These are phyloP conservation scores for Xylaria palmicola DNA, from an alignment of 495 filamentous ascomycete species.

Conservation along the genomic window DNA sequence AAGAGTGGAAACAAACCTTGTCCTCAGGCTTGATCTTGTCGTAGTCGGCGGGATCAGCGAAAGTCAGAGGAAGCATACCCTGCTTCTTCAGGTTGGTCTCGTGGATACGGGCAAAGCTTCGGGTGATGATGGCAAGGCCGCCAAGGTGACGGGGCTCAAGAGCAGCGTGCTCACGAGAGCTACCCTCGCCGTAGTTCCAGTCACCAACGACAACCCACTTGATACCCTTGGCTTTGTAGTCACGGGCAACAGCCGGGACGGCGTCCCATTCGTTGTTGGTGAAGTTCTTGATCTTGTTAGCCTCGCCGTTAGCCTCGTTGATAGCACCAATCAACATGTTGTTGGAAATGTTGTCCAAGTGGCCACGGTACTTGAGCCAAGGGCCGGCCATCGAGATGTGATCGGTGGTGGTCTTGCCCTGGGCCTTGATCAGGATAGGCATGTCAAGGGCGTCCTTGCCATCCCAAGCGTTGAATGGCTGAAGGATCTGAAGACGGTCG, in stretches of 20 bases:
- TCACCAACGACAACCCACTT: slow-evolving; percentile 98
- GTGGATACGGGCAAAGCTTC: slow-evolving; percentile 97
- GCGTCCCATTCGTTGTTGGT: slow-evolving; percentile 79
- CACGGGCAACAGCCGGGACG: slow-evolving; percentile 91
- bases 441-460: slow-evolving; percentile 87
- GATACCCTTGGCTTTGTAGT: slow-evolving; percentile 96
- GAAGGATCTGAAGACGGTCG: slow-evolving; percentile 91
- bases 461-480: slow-evolving; percentile 85
- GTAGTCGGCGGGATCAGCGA: slow-evolving; percentile 92
- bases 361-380: slow-evolving; percentile 99
- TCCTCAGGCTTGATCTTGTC: slow-evolving; percentile 94
- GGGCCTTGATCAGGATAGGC: slow-evolving; percentile 94
- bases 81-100: slow-evolving; percentile 99
- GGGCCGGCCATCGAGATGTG: slow-evolving; percentile 99
- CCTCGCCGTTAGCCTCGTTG: slow-evolving; percentile 93
- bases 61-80: slow-evolving; percentile 98
- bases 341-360: slow-evolving; percentile 99
- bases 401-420: slow-evolving; percentile 99
- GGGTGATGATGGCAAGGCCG: slow-evolving; percentile 94
- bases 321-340: slow-evolving; percentile 99
- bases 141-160: slow-evolving; percentile 97
- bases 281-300: slow-evolving; percentile 96
- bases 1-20: slow-evolving; percentile 47
- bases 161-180: slow-evolving; percentile 95
- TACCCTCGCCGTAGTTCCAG: slow-evolving; percentile 99